Base-by-base conservation (phyloP, 2,329 filamentous ascomycete genomes). In the Polychaeton citri region DNA sequence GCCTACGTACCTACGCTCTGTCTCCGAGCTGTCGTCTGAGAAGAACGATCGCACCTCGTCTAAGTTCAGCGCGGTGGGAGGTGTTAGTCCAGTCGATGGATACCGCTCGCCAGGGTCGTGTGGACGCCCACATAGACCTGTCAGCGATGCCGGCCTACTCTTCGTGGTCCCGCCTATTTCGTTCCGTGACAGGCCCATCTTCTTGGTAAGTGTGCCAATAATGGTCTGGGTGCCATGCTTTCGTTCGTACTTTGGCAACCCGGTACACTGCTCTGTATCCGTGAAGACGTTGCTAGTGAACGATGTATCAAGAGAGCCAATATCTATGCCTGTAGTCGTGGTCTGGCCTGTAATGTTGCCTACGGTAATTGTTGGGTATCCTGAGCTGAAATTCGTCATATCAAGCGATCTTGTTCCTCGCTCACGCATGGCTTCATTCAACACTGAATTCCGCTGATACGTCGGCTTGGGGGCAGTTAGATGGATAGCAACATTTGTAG, bases 41-140 rank as follows among this genome's bases (percentile, higher is more conserved):
- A 63, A 63, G 52, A 60, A 62, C 36, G 58, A 61, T 21, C 57
- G 54, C 13, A 60, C 54, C 42, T 63, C 59, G 36, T 61, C 58
- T 16, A 64, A 46, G 35, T 61, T 55, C 38, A 57, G 47, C 37
- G 50, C 50, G 20, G 54, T 50, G 8, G 65, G 65, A 30, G 64
- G 60, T 13, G 56, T 60, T 20, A 67, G 51, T 32, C 58, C 59
- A 35, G 61, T 63, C 7, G 61, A 65, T 18, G 65, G 65, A 44
- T 69, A 69, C 18, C 65, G 62, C 38, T 68, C 65, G 28, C 65
- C 65, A 19, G 59, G 58, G 34, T 55, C 58, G 47, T 57, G 53
- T 4, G 51, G 20, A 7, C 30, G 33, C 33, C 26, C 16, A 39
- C 39, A 9, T 42, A 48, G 15, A 37, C 35, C 19, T 38, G 39